Evolutionary conservation across 495 filamentous ascomycete genomes (phyloP), one percentile per base, ranked within the genome.

Genomic region (Cercophora samala): DNA sequence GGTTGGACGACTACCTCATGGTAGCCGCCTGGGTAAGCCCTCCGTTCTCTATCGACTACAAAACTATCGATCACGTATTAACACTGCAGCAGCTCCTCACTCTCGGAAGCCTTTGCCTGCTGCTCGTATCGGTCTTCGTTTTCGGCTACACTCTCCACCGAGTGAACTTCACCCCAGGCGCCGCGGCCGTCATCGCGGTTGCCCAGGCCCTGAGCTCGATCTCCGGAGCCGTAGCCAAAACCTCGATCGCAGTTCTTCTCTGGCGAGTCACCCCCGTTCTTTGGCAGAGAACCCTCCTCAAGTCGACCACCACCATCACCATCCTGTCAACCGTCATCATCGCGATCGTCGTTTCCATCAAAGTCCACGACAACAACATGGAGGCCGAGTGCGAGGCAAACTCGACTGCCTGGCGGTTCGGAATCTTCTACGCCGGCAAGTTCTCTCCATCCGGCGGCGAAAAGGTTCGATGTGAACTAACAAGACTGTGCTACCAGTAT

Each of bases 401-500:
- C 11, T 21, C 23, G 5, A 42, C 25, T 5, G 18, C 19, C n/a
- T 46, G 26, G 29, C 3, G n/a, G 1, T 62, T 21, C 6, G 60
- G 60, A 0, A 19, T 62, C 18, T 62, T 62, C n/a, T 18, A 17
- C 2, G 58, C 18, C 19, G 60, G 26, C 46, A 42, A 19, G 60
- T 18, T 18, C 1, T 11, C 17, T 60, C 22, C n/a, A n/a, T 60
- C 6, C 5, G 18, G 5, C 9, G 26, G 26, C 26, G 8, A 60
- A 5, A 32, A 13, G 4, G 17, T 22, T 18, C 8, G 19, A 5
- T 18, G 19, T n/a, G n/a, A 22, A 22, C 21, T 60, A 60, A 60
- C 58, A 26, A 26, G 13, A 17, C 24, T 60, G 11, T 24, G 21
- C 15, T 1, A 42, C 13, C 59, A 70, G 68, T 32, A 1, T 70